A percentile compares a stretch with the other conserved stretches of the same genome.
Evolutionary conservation across 2,329 filamentous ascomycete species (phyloP).

Genomic region (Cladosporium sp.): DNA sequence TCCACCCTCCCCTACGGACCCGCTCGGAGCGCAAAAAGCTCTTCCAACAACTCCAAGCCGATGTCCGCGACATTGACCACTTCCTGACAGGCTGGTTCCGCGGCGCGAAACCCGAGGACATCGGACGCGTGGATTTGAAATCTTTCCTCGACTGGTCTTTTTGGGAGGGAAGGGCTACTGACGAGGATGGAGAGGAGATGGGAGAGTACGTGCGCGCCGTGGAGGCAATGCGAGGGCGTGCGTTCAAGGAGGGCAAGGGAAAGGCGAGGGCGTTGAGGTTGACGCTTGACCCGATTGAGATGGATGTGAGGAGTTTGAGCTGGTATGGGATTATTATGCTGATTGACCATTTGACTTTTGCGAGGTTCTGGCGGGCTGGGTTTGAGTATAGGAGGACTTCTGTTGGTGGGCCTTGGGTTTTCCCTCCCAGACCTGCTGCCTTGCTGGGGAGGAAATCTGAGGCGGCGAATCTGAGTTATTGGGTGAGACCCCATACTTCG

Average conservation of each 20-base stretch:
- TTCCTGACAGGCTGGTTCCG: constrained; percentile 64
- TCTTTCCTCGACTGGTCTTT: constrained; percentile 67
- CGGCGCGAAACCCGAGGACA: constrained; percentile 52
- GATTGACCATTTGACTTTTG: constrained; percentile 41
- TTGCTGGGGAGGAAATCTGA: constrained; percentile 46
- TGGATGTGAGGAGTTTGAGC: constrained; percentile 47
- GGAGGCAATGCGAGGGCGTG: constrained; percentile 43
- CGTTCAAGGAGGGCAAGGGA: constrained; percentile 52
- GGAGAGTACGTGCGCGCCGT: constrained; percentile 46
- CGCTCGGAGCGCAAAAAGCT: constrained; percentile 49
- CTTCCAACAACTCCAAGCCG: constrained; percentile 53
- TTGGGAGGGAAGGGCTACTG: constrained; percentile 55
- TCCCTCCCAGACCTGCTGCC: constrained; percentile 55
- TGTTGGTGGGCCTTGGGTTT: constrained; percentile 40
- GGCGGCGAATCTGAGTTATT: constrained; percentile 55
- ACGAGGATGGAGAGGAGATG: constrained; percentile 46
- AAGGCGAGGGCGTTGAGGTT: constrained; percentile 55
- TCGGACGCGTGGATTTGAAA: constrained; percentile 62
- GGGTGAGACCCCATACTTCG: constrained; percentile 60
- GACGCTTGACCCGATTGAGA: constrained; percentile 57
- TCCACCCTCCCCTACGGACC: constrained; percentile 45
- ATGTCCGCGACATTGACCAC: constrained; percentile 50
- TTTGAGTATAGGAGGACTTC: constrained; percentile 22
- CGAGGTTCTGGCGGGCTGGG: constrained; percentile 21
- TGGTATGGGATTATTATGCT: constrained; percentile 57